Conservation (phyloP, 805 yeast species). For the Teunomyces tritomae region DNA sequence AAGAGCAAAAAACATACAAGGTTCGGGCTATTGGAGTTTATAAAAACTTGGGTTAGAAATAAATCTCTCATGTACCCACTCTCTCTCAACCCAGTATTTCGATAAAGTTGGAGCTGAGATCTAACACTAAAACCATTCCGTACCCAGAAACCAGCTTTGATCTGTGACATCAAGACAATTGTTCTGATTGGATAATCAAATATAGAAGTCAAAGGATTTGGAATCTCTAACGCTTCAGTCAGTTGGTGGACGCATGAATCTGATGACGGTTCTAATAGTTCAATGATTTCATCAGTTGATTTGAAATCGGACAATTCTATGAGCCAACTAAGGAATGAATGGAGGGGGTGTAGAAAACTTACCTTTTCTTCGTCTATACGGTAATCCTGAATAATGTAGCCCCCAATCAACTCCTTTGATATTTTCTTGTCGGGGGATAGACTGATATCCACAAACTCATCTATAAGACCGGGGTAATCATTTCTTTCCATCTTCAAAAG, state of each 20-base stretch:
- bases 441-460: slow-evolving; percentile 27
- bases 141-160: slow-evolving; percentile 90
- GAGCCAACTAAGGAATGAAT: slow-evolving; percentile 68
- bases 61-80: slow-evolving; percentile 79
- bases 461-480: slow-evolving; percentile 25
- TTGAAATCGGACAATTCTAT: slow-evolving; percentile 49
- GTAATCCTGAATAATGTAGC: slow-evolving; percentile 20
- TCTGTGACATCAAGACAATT: slow-evolving; percentile 74
- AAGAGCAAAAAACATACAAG: slow-evolving; percentile 55
- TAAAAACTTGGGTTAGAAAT: slow-evolving; percentile 65
- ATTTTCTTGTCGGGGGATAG: slow-evolving; percentile 12
- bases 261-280: slow-evolving; percentile 16
- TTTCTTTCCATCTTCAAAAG: slow-evolving; percentile 29
- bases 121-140: slow-evolving; percentile 84
- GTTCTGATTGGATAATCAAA: slow-evolving; percentile 79
- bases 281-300: slow-evolving; percentile 19
- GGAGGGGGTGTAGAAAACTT: slow-evolving; percentile 79
- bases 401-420: slow-evolving; percentile 22
- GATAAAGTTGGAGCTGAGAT: slow-evolving; percentile 76
- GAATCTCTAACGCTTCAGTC: slow-evolving; percentile 6
- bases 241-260: neutral
- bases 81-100: slow-evolving; percentile 76
- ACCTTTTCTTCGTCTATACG: slow-evolving; percentile 43
- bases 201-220: slow-evolving; percentile 27
- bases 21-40: slow-evolving; percentile 50